Evolutionary conservation across 805 yeast species (phyloP).

Genomic region (Vanderwaltozyma tropicalis): DNA sequence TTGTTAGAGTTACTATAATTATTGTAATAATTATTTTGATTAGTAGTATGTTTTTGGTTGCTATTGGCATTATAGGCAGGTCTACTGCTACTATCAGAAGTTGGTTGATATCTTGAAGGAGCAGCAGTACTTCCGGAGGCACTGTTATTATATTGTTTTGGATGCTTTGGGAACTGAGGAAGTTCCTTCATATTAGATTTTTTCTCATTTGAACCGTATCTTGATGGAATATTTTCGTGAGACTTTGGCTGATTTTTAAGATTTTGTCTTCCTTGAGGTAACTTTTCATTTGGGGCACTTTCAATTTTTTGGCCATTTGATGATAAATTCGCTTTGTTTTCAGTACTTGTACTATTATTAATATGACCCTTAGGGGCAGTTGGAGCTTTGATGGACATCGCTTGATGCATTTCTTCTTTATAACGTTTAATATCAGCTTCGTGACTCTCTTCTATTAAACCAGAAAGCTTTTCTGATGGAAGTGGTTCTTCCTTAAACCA

Average conservation of each 20-base stretch:
- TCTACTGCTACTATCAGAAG: background rate
- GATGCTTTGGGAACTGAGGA: no score
- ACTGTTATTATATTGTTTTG: no score
- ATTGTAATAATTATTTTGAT: background rate
- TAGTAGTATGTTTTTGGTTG: background rate
- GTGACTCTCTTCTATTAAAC: conserved; percentile 75
- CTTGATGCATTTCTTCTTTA: conserved; percentile 33
- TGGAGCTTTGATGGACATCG: conserved; percentile 26
- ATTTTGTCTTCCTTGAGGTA: background rate
- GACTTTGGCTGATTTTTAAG: background rate
- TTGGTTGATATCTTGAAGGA: no score
- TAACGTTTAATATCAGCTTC: conserved; percentile 67
- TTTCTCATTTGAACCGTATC: no score
- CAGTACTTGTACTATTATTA: conserved; percentile 7
- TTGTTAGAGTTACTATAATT: background rate
- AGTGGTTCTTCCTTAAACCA: conserved; percentile 62
- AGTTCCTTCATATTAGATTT: no score
- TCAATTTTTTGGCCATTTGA: no score
- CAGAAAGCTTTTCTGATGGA: conserved; percentile 48
- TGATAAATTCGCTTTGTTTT: background rate
- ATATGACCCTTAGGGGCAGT: conserved; percentile 27
- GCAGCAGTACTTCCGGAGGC: no score
- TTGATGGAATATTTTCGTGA: background rate
- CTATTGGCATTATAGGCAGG: background rate
- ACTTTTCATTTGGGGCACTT: background rate